Evolutionary conservation across 768 basidiomycete genomes (phyloP).

Genomic region (Tulasnella sp.): DNA sequence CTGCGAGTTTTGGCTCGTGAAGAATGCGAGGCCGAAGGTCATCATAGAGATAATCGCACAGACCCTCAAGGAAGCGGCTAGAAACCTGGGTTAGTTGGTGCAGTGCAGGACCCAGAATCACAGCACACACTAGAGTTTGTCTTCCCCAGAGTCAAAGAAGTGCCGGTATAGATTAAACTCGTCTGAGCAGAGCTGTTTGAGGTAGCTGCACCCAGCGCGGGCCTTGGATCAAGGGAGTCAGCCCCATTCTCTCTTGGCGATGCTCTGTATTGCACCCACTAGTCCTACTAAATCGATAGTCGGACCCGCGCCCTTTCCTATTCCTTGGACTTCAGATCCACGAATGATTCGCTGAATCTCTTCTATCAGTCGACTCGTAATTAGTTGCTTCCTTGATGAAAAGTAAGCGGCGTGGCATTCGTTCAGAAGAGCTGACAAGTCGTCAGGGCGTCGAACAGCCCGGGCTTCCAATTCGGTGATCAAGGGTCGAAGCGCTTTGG

Average conservation of each 20-base stretch:
- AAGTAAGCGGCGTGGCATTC: slow-evolving; percentile 90
- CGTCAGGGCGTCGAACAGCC: slow-evolving; percentile 68
- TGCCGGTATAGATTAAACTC: slow-evolving; percentile 80
- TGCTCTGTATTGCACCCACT: slow-evolving; percentile 37
- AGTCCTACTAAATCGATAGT: slow-evolving; percentile 81
- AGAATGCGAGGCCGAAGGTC: slow-evolving; percentile 92
- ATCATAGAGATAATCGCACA: slow-evolving; percentile 93
- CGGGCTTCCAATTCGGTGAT: slow-evolving; percentile 80
- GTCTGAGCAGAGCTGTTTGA: slow-evolving; percentile 84
- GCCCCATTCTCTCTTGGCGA: neutral
- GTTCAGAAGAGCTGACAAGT: slow-evolving; percentile 64
- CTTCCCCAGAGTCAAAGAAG: slow-evolving; percentile 83
- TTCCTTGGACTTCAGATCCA: neutral
- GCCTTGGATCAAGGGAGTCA: slow-evolving; percentile 46
- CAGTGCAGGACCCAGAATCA: neutral
- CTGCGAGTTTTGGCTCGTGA: slow-evolving; percentile 80
- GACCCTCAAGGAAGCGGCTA: slow-evolving; percentile 80
- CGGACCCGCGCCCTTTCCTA: slow-evolving; percentile 44
- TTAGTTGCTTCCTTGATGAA: slow-evolving; percentile 56
- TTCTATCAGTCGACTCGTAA: slow-evolving; percentile 64
- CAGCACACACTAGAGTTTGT: slow-evolving; percentile 52
- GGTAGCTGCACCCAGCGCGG: slow-evolving; percentile 80
- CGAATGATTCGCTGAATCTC: slow-evolving; percentile 63
- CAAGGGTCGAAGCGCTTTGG: slow-evolving; percentile 65
- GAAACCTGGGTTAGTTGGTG: neutral